These are phyloP conservation scores for Scenedesmus sp. DNA, from an alignment of 163 green algal species.

Conservation along the genomic window DNA sequence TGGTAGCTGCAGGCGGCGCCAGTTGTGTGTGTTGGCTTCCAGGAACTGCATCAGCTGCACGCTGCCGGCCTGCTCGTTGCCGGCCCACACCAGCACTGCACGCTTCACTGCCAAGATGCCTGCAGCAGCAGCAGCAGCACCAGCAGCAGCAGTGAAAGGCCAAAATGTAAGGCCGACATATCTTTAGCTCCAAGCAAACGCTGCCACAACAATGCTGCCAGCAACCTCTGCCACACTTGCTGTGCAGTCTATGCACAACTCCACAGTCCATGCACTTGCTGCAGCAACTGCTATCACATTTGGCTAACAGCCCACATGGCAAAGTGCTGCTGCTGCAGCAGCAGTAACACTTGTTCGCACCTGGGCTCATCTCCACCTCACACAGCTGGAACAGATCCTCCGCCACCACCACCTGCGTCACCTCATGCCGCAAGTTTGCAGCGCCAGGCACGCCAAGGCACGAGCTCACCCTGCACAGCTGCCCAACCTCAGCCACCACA, in stretches of 20 bases:
- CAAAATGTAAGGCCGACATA: too few species aligned
- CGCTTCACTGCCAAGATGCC: constrained; percentile 70
- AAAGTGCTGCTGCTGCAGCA: neutral
- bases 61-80: constrained; percentile 80
- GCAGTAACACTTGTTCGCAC: neutral
- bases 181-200: too few species aligned
- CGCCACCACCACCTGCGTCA: constrained; percentile 79
- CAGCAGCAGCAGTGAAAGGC: neutral
- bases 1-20: constrained; percentile 44
- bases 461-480: constrained; percentile 42
- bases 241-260: too few species aligned
- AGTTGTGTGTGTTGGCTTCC: constrained; percentile 54
- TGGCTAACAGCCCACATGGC: too few species aligned
- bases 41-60: constrained; percentile 72
- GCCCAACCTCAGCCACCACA: neutral
- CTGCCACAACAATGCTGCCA: too few species aligned
- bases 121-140: neutral
- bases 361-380: constrained; percentile 58
- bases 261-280: too few species aligned
- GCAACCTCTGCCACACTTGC: too few species aligned
- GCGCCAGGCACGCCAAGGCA: constrained; percentile 36
- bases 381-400: constrained; percentile 82
- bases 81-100: constrained; percentile 81
- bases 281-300: too few species aligned
- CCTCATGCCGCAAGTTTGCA: constrained; percentile 35